Conservation (phyloP, 345 rosid species). For the Eucalyptus decipiens region DNA sequence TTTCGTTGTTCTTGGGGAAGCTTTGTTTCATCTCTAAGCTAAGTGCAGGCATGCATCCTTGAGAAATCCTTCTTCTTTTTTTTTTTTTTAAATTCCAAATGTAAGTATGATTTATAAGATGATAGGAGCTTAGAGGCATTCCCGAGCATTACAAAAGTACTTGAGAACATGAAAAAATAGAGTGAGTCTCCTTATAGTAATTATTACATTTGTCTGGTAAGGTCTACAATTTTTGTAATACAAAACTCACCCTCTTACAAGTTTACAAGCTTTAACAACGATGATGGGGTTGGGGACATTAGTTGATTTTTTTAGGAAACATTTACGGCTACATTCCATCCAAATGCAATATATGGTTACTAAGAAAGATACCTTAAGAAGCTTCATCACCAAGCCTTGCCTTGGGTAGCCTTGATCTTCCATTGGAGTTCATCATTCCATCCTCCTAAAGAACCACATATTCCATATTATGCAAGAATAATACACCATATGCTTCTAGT, state of each 20-base stretch:
- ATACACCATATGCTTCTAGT: background rate
- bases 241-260: background rate
- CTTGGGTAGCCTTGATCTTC: background rate
- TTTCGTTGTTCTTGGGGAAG: background rate
- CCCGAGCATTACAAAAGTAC: background rate
- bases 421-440: background rate
- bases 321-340: background rate
- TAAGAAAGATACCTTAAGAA: background rate
- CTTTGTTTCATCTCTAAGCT: background rate
- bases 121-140: background rate
- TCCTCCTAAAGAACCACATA: background rate
- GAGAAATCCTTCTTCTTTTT: too few species aligned
- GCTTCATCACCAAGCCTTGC: background rate
- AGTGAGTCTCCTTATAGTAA: background rate
- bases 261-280: background rate
- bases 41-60: constrained; percentile 1
- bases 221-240: background rate
- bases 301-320: background rate
- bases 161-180: background rate
- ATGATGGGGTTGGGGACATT: background rate
- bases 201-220: background rate
- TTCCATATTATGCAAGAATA: background rate
- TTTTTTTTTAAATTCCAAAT: too few species aligned
- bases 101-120: background rate
- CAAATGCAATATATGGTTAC: background rate